Evolutionary conservation across 2,329 filamentous ascomycete species (phyloP), one percentile per base, ranked within the genome.

Genomic region (Penicillium nordicum): DNA sequence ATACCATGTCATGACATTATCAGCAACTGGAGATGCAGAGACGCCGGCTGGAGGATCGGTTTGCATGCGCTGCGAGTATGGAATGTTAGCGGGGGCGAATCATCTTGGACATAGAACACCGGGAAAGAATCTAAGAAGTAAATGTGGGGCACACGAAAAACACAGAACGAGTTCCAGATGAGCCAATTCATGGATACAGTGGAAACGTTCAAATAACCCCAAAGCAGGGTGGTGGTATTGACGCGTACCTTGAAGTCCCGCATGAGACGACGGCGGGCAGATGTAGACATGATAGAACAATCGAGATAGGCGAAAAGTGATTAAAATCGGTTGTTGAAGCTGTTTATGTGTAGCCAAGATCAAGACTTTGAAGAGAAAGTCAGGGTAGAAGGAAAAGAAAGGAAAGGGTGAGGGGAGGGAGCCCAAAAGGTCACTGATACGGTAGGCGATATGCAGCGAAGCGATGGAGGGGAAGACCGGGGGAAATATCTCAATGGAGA

Each of bases 21-120:
- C 71, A 23, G 93, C 91, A 45, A 97, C 89, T 7, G 94, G 94
- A 51, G 92, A 97, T 16, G 94, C 94, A 63, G 93, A 97, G 51
- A 99, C 93, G 57, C 94, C 94, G 50, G 93, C 93, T 10, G 94
- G 94, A 74, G 94, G 94, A 72, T 99, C 94, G 44, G 93, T 97
- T 80, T 99, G 94, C 93, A 99, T 99, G 77, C 94, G 92, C 92
- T 96, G 72, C 53, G 54, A 41, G 57, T 50, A 59, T 56, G 43
- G 41, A 53, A 32, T 45, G 54, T 66, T 57, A 64, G 59, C 49
- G 50, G 46, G 49, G 57, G 51, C 43, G 46, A 55, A 53, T 48
- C 29, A 53, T 44, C 16, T 36, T 36, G 14, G 16, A 46, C 18
- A 12, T 34, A 42, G 21, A 56, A 37, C 30, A 41, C 44, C 16